These are phyloP conservation scores for Epichloe sibirici DNA, from an alignment of 2,329 filamentous ascomycete species.

Conservation along the genomic window DNA sequence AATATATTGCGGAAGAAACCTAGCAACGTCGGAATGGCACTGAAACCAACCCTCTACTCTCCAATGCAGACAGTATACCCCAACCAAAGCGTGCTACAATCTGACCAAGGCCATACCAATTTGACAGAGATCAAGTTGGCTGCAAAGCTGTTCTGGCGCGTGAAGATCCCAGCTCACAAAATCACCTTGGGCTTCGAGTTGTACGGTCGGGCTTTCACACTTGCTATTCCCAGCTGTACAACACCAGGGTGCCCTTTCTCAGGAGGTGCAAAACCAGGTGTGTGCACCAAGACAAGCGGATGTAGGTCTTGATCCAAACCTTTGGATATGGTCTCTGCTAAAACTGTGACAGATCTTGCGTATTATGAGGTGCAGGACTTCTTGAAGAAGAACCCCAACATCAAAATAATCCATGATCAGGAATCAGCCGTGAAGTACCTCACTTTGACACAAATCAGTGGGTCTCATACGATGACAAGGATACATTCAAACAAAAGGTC, in stretches of 20 bases:
- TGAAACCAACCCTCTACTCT: background rate
- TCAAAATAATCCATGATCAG: slow-evolving; percentile 10
- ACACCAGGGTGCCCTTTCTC: slow-evolving; percentile 12
- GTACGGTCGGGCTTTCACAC: slow-evolving; percentile 23
- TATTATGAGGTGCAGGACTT: slow-evolving; percentile 11
- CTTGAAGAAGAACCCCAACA: slow-evolving; percentile 7
- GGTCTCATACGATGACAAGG: slow-evolving; percentile 10
- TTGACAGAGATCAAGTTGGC: slow-evolving; percentile 27
- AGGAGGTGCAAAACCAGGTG: slow-evolving; percentile 7
- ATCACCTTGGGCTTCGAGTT: slow-evolving; percentile 30
- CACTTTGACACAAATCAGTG: slow-evolving; percentile 11
- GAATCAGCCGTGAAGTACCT: slow-evolving; percentile 11
- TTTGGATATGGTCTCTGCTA: background rate
- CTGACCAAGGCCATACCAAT: slow-evolving; percentile 25
- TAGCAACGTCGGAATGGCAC: too few species aligned
- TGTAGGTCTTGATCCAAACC: background rate
- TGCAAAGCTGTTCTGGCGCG: slow-evolving; percentile 31
- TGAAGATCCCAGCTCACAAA: slow-evolving; percentile 24
- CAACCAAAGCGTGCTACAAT: background rate
- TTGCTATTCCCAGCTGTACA: slow-evolving; percentile 9
- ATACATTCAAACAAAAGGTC: slow-evolving; percentile 11
- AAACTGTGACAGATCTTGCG: slow-evolving; percentile 6
- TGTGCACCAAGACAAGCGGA: slow-evolving; percentile 6
- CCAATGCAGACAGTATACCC: background rate
- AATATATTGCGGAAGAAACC: too few species aligned